Evolutionary conservation across 768 basidiomycete genomes (phyloP).

Genomic region (Galerina marginata): DNA sequence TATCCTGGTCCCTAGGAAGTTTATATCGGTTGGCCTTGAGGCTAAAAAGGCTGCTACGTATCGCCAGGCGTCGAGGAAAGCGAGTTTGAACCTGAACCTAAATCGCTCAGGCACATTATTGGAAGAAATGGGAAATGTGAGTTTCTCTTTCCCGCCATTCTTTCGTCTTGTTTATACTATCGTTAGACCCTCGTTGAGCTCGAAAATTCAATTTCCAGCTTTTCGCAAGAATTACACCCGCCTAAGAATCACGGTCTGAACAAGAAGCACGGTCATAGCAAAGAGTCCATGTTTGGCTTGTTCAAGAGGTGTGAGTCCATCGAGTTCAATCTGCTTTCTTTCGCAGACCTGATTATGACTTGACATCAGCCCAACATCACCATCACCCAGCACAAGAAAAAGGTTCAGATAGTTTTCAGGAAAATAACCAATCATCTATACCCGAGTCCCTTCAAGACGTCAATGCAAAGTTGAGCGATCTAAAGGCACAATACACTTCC

Average conservation of each 20-base stretch:
- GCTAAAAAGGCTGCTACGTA: conserved; percentile 47
- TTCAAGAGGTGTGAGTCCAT: conserved; percentile 62
- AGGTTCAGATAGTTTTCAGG: conserved; percentile 11
- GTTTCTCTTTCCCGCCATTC: conserved; percentile 23
- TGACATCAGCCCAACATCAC: conserved; percentile 20
- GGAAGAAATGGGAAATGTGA: conserved; percentile 72
- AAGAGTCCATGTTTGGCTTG: conserved; percentile 54
- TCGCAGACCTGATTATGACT: not conserved
- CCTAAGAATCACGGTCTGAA: conserved; percentile 42
- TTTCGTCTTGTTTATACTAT: not conserved
- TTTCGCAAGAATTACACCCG: conserved; percentile 45
- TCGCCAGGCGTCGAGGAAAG: conserved; percentile 46
- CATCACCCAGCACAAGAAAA: conserved; percentile 15
- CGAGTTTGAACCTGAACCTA: conserved; percentile 43
- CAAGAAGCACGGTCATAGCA: conserved; percentile 60
- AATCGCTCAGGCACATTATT: conserved; percentile 56
- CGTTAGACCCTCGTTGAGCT: conserved; percentile 62
- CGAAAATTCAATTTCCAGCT: conserved; percentile 54
- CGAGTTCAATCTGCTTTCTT: not conserved
- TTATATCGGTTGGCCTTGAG: conserved; percentile 58
- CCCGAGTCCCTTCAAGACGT: conserved; percentile 45
- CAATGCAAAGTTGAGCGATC: conserved; percentile 50
- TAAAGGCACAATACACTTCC: conserved; percentile 64
- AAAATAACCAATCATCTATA: conserved; percentile 16
- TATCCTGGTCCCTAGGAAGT: conserved; percentile 53